Conservation (phyloP, 441 rosid species). For the Gossypium schwendimanii region DNA sequence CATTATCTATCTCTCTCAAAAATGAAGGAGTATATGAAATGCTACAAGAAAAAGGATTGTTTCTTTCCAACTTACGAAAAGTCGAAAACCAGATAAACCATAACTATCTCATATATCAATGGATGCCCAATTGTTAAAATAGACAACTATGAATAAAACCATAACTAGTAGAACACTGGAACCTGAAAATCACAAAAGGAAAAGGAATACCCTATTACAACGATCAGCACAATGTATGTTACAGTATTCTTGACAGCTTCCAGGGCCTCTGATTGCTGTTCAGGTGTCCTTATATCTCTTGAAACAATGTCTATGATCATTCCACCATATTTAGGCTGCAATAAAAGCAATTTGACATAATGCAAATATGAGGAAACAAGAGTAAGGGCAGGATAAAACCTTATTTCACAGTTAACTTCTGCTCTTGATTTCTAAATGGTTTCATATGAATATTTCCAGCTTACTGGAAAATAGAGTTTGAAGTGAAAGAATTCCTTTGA, state of each 20-base stretch:
- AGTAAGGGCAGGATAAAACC: background rate
- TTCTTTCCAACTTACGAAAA: background rate
- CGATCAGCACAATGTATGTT: constrained; percentile 54
- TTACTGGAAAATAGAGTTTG: background rate
- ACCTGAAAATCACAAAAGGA: background rate
- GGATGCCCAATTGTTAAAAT: background rate
- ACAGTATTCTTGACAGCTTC: constrained; percentile 63
- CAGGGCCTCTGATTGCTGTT: constrained; percentile 56
- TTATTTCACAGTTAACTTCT: background rate
- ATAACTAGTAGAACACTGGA: background rate
- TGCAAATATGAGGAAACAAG: background rate
- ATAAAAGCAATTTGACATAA: background rate
- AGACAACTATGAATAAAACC: background rate
- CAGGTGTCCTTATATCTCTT: constrained; percentile 51
- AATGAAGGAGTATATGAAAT: background rate
- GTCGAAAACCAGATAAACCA: background rate
- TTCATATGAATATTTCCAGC: background rate
- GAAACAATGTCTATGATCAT: constrained; percentile 86
- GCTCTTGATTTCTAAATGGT: background rate
- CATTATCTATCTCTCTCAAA: background rate
- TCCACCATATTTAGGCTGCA: constrained; percentile 93
- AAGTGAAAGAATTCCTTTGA: background rate
- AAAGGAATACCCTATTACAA: constrained; percentile 59
- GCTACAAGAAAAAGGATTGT: background rate
- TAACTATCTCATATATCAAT: background rate